Evolutionary conservation across 2,329 filamentous ascomycete genomes (phyloP).

Genomic region (Talaromyces pinophilus): DNA sequence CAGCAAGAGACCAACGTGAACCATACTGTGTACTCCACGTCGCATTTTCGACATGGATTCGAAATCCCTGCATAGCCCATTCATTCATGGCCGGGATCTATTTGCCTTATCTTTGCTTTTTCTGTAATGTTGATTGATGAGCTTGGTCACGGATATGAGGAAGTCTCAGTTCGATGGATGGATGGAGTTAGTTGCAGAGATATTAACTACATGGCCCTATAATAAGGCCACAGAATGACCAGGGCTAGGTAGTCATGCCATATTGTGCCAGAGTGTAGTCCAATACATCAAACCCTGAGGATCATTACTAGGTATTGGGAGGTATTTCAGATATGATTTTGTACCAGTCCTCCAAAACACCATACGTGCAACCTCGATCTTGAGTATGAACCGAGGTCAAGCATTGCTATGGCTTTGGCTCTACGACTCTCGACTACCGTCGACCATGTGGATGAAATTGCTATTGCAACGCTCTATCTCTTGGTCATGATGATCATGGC

Average conservation of each 20-base stretch:
- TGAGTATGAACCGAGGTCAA: slow-evolving; percentile 8
- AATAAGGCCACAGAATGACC: background rate
- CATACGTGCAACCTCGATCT: background rate
- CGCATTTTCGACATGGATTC: background rate
- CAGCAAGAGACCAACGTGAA: background rate
- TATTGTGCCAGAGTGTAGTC: background rate
- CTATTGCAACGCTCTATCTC: slow-evolving; percentile 12
- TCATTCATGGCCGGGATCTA: background rate
- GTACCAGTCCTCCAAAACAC: background rate
- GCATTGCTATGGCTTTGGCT: background rate
- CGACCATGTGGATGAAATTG: slow-evolving; percentile 12
- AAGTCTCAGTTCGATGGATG: no score
- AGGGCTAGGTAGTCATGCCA: background rate
- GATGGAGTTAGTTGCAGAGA: background rate
- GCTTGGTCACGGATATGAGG: no score
- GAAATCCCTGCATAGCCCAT: background rate
- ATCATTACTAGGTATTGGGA: background rate
- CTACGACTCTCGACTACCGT: background rate
- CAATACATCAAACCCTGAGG: background rate
- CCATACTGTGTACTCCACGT: background rate
- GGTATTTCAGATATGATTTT: background rate
- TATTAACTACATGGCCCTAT: background rate
- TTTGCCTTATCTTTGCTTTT: background rate
- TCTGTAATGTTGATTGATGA: background rate
- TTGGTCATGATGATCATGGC: slow-evolving; percentile 16